phyloP scores from a whole-genome alignment of 2,329 filamentous ascomycete species.

The Botrytis porri region DNA sequence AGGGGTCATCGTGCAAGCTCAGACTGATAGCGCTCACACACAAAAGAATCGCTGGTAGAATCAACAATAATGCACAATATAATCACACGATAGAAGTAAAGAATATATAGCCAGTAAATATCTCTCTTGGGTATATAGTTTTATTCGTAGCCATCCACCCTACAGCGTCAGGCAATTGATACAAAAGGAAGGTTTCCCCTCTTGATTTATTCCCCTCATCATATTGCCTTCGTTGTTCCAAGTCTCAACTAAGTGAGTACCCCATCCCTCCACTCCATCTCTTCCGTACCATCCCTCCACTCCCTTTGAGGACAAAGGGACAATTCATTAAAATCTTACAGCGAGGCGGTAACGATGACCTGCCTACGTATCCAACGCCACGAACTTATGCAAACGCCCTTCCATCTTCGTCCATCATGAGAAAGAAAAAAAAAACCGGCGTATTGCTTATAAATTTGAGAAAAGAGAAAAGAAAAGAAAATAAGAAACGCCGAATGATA shows the following conservation, averaged over 20 bases:
- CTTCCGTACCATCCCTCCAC: not conserved
- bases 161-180: not conserved
- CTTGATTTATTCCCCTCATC: constrained; percentile 1
- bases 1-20: not conserved
- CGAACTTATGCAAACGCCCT: constrained; percentile 21
- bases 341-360: constrained; percentile 19
- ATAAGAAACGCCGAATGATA: constrained; percentile 14
- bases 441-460: constrained; percentile 19
- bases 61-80: not conserved
- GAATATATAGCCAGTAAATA: constrained; percentile 8
- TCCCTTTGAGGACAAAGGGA: constrained; percentile 9
- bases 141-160: constrained; percentile 14
- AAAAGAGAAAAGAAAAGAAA: not conserved
- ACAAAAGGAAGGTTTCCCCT: constrained; percentile 1
- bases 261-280: constrained; percentile 3
- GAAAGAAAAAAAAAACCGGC: constrained; percentile 7
- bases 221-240: constrained; percentile 2
- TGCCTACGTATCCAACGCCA: constrained; percentile 22
- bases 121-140: constrained; percentile 17
- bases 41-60: not conserved
- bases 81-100: not conserved
- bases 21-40: not conserved
- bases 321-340: constrained; percentile 23
- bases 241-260: constrained; percentile 4
- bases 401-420: constrained; percentile 21